Evolutionary conservation across 2,329 filamentous ascomycete genomes (phyloP), one percentile per base, ranked within the genome.

Genomic region (Curvularia lunata): DNA sequence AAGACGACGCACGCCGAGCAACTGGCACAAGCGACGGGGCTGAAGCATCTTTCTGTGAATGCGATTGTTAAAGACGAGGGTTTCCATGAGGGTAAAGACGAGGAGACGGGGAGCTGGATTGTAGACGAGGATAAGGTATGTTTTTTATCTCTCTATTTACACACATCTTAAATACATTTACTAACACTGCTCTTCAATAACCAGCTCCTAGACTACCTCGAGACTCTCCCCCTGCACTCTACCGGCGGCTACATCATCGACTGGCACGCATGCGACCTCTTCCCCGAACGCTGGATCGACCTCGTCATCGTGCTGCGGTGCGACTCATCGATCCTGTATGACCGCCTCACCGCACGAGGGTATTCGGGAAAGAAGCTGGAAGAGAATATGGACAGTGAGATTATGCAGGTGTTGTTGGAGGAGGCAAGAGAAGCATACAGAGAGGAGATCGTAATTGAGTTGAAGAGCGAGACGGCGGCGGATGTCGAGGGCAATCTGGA

Each of bases 181-280:
- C 13, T n/a, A 5, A 37, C 16, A 9, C 34, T n/a, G 2, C 3
- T 8, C 16, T 37, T 5, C 25, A n/a, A n/a, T n/a, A n/a, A 13
- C 32, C 68, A 92, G 88, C 81, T 99, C 30, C 84, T 99, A 21
- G 95, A 99, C 75, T 86, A 90, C 47, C 89, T 99, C 56, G 95
- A 98, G 79, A 85, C 91, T 55, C 89, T 95, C 60, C 84, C 91
- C 38, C 85, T 77, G 16, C 56, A 64, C 57, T 50, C 88, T 62
- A 79, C 85, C 19, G 94, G 94, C 56, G 95, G 95, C 19, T 91
- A 87, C 77, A 87, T 99, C 67, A 90, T 99, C 72, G 95, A 99
- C 80, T 99, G 95, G 94, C 95, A 99, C 79, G 94, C 93, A 2
- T 98, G 94, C 80, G 95, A 98, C 71, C 80, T 98, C 21, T 98